Percentiles rank a stretch among this genome's conserved stretches.
Evolutionary conservation across 192 early-diverging fungal genomes (phyloP).

Genomic region (Phlyctochytrium bullatum): DNA sequence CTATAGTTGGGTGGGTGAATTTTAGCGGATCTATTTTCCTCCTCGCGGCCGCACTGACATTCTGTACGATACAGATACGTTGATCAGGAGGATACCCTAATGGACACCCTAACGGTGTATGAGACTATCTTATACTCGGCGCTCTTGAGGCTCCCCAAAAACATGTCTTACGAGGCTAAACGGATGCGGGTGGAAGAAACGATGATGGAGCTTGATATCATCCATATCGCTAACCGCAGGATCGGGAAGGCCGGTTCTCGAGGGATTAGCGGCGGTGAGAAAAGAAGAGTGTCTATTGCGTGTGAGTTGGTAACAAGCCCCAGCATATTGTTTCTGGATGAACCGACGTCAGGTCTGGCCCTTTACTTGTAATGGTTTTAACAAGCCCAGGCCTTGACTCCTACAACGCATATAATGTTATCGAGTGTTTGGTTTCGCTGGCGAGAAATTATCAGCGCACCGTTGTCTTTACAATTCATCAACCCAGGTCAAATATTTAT

Average conservation of each 20-base stretch:
- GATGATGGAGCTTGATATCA: slow-evolving; percentile 84
- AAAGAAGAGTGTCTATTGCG: slow-evolving; percentile 89
- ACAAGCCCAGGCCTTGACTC: slow-evolving; percentile 71
- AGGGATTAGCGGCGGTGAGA: slow-evolving; percentile 90
- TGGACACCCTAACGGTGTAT: slow-evolving; percentile 83
- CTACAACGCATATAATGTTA: slow-evolving; percentile 91
- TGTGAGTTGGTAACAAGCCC: slow-evolving; percentile 90
- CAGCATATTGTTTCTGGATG: slow-evolving; percentile 82
- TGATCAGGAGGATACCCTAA: slow-evolving; percentile 88
- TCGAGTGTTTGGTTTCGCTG: slow-evolving; percentile 81
- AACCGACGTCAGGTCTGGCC: slow-evolving; percentile 45
- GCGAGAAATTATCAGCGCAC: slow-evolving; percentile 75
- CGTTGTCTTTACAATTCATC: slow-evolving; percentile 91
- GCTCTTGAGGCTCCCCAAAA: slow-evolving; percentile 71
- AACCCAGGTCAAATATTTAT: slow-evolving; percentile 92
- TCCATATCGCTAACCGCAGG: slow-evolving; percentile 73
- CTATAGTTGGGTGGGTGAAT: slow-evolving; percentile 38
- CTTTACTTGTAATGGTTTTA: not conserved
- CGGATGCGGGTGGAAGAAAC: slow-evolving; percentile 54
- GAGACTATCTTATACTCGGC: slow-evolving; percentile 91
- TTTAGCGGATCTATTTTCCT: not conserved
- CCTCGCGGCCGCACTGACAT: not conserved
- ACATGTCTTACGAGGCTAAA: slow-evolving; percentile 56
- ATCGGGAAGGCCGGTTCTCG: slow-evolving; percentile 69
- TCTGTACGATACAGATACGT: slow-evolving; percentile 57